phyloP scores from a whole-genome alignment of 805 yeast genomes.

The Myxozyma geophila region DNA sequence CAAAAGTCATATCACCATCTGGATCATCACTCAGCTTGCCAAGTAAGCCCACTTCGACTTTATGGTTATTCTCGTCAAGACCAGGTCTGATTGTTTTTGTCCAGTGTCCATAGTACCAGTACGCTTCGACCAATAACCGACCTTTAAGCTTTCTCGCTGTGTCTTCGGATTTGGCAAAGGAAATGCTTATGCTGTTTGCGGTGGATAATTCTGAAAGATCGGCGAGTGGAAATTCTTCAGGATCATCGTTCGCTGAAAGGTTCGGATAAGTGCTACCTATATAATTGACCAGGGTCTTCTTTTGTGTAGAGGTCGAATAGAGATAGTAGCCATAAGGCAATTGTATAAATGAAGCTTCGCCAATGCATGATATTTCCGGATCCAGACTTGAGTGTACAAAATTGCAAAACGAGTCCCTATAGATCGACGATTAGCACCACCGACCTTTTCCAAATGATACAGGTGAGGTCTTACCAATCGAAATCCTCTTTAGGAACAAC shows the following conservation, averaged over 20 bases:
- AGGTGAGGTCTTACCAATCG: slow-evolving; percentile 17
- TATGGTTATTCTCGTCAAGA: slow-evolving; percentile 2
- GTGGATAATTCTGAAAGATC: slow-evolving; percentile 3
- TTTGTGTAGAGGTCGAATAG: slow-evolving; percentile 20
- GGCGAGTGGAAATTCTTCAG: neutral
- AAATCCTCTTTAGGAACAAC: slow-evolving; percentile 17
- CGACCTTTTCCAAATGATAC: neutral
- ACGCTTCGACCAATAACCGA: slow-evolving; percentile 27
- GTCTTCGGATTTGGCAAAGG: slow-evolving; percentile 10
- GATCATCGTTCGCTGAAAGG: neutral
- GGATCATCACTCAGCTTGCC: slow-evolving; percentile 26
- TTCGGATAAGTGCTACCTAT: slow-evolving; percentile 10
- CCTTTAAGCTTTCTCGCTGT: slow-evolving; percentile 13
- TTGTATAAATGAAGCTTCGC: slow-evolving; percentile 26
- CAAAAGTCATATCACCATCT: slow-evolving; percentile 33
- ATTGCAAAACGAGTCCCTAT: slow-evolving; percentile 25
- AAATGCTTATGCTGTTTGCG: slow-evolving; percentile 22
- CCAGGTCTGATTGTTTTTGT: slow-evolving; percentile 16
- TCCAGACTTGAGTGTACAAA: slow-evolving; percentile 17
- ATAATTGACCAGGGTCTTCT: slow-evolving; percentile 8
- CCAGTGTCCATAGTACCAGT: slow-evolving; percentile 32
- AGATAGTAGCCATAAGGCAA: slow-evolving; percentile 30
- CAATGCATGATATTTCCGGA: slow-evolving; percentile 17
- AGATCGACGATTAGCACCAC: neutral
- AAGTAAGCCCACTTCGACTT: slow-evolving; percentile 31